A percentile compares a stretch with the other conserved stretches of the same genome.
phyloP scores from a whole-genome alignment of 352 stramenopile species.

The Phytophthora citricola region DNA sequence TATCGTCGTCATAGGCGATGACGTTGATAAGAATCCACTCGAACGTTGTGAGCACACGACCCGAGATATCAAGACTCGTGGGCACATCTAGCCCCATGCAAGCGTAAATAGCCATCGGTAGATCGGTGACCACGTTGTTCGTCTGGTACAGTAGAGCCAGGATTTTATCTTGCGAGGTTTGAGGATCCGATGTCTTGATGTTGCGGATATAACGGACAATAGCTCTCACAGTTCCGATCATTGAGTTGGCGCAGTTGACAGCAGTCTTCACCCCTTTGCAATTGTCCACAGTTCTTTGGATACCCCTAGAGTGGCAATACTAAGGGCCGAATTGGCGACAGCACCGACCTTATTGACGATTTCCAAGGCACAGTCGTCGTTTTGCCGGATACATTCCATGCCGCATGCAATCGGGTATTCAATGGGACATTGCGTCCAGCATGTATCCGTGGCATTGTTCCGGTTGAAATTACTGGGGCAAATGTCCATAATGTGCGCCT shows the following conservation, averaged over 20 bases:
- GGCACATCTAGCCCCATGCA: slow-evolving; percentile 23
- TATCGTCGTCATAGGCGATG: not conserved
- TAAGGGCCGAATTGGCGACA: slow-evolving; percentile 28
- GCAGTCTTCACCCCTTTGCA: slow-evolving; percentile 32
- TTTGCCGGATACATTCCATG: not conserved
- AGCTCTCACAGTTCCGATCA: slow-evolving; percentile 9
- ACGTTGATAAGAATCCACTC: not conserved
- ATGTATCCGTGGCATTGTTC: slow-evolving; percentile 13
- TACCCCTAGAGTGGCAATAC: slow-evolving; percentile 17
- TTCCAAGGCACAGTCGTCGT: slow-evolving; percentile 42
- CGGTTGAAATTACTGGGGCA: slow-evolving; percentile 21
- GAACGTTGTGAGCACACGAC: not conserved
- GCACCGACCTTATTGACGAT: slow-evolving; percentile 28
- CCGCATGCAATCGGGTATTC: slow-evolving; percentile 41
- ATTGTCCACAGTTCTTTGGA: slow-evolving; percentile 30
- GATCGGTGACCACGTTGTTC: slow-evolving; percentile 47
- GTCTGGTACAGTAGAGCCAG: slow-evolving; percentile 46
- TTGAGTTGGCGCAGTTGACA: slow-evolving; percentile 44
- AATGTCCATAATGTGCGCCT: slow-evolving; percentile 29
- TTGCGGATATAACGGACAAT: slow-evolving; percentile 12
- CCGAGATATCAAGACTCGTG: not conserved
- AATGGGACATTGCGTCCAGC: slow-evolving; percentile 47
- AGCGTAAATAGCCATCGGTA: slow-evolving; percentile 42
- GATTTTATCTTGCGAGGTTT: slow-evolving; percentile 47
- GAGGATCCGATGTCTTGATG: slow-evolving; percentile 25